Evolutionary conservation across 352 stramenopile species (phyloP).

Genomic region (Phytopythium litorale): DNA sequence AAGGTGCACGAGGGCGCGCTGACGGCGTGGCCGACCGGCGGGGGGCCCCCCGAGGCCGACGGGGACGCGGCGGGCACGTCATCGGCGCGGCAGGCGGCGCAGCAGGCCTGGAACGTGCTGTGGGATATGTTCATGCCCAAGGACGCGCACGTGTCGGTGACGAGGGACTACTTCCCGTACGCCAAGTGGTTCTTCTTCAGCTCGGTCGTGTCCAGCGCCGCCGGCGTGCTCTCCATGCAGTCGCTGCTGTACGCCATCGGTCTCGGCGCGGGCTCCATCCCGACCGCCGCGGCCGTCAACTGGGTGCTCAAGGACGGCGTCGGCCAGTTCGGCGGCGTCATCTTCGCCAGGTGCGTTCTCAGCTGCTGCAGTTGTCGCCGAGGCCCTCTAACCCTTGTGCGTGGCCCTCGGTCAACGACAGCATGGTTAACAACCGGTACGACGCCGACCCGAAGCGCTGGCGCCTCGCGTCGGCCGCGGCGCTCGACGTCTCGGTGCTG

Average conservation of each 20-base stretch:
- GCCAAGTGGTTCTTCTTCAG: conserved; percentile 80
- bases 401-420: neutral
- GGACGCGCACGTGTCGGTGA: conserved; percentile 83
- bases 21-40: conserved; percentile 7
- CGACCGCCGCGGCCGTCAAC: conserved; percentile 92
- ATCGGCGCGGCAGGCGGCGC: conserved; percentile 19
- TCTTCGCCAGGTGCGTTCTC: conserved; percentile 68
- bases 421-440: conserved; percentile 90
- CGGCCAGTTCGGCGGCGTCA: conserved; percentile 93
- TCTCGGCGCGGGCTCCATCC: conserved; percentile 81
- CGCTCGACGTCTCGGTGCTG: conserved; percentile 89
- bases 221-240: conserved; percentile 93
- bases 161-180: conserved; percentile 86
- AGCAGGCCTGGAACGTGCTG: conserved; percentile 44
- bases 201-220: conserved; percentile 74
- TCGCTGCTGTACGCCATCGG: conserved; percentile 93
- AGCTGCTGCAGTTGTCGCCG: neutral
- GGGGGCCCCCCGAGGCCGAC: neutral
- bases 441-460: conserved; percentile 94
- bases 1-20: conserved; percentile 10
- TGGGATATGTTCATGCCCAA: conserved; percentile 89
- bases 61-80: neutral
- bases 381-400: neutral
- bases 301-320: conserved; percentile 97
- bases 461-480: conserved; percentile 88